Percentiles rank a stretch among this genome's conserved stretches.
Evolutionary conservation across 345 rosid species (phyloP).

Genomic region (Corymbia maculata): DNA sequence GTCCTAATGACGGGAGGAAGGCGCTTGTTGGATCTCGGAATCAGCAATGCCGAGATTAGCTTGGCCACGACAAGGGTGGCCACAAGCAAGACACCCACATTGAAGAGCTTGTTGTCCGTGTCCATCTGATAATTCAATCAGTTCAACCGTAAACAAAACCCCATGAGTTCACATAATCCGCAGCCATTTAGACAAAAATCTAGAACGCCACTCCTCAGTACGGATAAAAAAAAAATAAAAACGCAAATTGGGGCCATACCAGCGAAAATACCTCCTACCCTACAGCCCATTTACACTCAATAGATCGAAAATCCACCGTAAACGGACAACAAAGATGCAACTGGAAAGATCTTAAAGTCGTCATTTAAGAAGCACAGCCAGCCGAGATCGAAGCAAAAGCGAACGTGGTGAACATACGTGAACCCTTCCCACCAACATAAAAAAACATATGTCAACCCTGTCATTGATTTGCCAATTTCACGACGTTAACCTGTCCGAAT

Average conservation of each 20-base stretch:
- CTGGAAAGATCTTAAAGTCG: neutral
- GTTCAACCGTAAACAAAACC: neutral
- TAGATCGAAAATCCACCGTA: neutral
- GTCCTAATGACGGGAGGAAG: slow-evolving; percentile 64
- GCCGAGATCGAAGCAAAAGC: neutral
- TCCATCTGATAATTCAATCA: slow-evolving; percentile 16
- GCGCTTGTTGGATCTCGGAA: slow-evolving; percentile 53
- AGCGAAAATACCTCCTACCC: neutral
- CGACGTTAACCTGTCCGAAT: neutral
- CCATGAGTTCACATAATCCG: neutral
- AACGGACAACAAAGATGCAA: neutral
- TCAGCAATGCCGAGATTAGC: slow-evolving; percentile 51
- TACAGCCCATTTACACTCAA: neutral
- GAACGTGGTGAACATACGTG: neutral
- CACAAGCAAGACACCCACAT: slow-evolving; percentile 42
- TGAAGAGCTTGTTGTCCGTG: slow-evolving; percentile 44
- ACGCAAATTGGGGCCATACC: neutral
- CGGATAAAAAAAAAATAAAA: neutral
- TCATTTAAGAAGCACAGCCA: neutral
- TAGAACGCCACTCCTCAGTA: neutral
- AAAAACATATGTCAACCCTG: neutral
- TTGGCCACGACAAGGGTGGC: slow-evolving; percentile 71
- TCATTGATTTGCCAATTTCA: neutral
- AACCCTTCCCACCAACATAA: no score
- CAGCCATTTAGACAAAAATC: neutral